Evolutionary conservation across 768 basidiomycete genomes (phyloP).

Genomic region (Rhizopogon roseolus): DNA sequence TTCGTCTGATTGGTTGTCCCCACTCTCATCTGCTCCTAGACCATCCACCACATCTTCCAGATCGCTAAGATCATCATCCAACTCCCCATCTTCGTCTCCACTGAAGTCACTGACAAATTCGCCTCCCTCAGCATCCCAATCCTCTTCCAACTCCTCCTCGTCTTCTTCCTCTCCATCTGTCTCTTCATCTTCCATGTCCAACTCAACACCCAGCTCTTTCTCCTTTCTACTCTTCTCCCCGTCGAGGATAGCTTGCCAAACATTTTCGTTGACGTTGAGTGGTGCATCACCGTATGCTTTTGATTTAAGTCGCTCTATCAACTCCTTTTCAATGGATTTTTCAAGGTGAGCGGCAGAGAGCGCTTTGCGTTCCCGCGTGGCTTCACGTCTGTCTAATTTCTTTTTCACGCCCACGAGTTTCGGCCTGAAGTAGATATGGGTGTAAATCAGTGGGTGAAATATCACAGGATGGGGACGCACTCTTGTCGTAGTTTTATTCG

Average conservation of each 20-base stretch:
- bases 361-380: slow-evolving; percentile 91
- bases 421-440: slow-evolving; percentile 46
- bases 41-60: slow-evolving; percentile 58
- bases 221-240: slow-evolving; percentile 55
- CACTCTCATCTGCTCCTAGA: slow-evolving; percentile 36
- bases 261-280: slow-evolving; percentile 94
- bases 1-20: slow-evolving; percentile 37
- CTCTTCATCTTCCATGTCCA: slow-evolving; percentile 50
- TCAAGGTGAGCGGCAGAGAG: slow-evolving; percentile 94
- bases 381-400: slow-evolving; percentile 91
- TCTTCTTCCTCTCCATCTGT: slow-evolving; percentile 50
- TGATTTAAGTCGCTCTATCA: slow-evolving; percentile 90
- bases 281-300: slow-evolving; percentile 98
- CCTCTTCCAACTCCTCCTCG: slow-evolving; percentile 45
- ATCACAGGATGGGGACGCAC: slow-evolving; percentile 39
- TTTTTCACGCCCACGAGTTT: slow-evolving; percentile 95
- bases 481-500: slow-evolving; percentile 81
- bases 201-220: slow-evolving; percentile 35
- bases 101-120: slow-evolving; percentile 58
- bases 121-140: slow-evolving; percentile 41
- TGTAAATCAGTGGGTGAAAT: neutral
- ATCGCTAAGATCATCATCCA: slow-evolving; percentile 43
- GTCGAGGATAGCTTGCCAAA: slow-evolving; percentile 91
- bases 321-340: slow-evolving; percentile 91
- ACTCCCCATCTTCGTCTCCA: slow-evolving; percentile 45